phyloP scores from a whole-genome alignment of 495 filamentous ascomycete species.

The Opeltia flavorubescens region DNA sequence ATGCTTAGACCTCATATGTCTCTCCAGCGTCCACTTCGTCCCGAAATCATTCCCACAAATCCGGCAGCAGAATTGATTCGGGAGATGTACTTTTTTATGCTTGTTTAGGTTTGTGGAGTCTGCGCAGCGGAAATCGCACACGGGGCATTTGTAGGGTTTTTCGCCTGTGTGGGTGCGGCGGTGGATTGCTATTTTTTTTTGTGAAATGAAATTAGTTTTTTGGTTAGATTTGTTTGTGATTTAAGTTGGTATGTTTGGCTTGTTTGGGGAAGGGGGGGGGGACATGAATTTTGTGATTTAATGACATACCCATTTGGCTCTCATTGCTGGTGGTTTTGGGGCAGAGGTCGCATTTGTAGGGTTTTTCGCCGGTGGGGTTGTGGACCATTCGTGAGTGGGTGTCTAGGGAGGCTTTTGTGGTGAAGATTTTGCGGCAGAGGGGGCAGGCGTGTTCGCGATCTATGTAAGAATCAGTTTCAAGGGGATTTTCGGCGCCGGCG shows the following conservation, averaged over 20 bases:
- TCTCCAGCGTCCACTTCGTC: conserved; percentile 29
- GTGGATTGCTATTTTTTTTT: conserved; percentile 31
- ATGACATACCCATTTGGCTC: conserved; percentile 1
- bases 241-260: too few relatives aligned
- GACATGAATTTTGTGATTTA: too few relatives aligned
- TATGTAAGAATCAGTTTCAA: too few relatives aligned
- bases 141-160: conserved; percentile 33
- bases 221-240: too few relatives aligned
- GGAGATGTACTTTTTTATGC: conserved; percentile 11
- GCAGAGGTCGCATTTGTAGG: conserved; percentile 26
- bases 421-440: conserved; percentile 34
- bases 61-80: conserved; percentile 5
- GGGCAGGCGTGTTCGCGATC: not conserved
- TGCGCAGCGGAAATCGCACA: conserved; percentile 9
- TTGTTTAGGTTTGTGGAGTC: conserved; percentile 14
- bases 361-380: conserved; percentile 35
- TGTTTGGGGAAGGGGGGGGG: too few relatives aligned
- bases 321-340: not conserved
- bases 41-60: conserved; percentile 9
- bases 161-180: conserved; percentile 36
- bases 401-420: conserved; percentile 21
- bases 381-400: conserved; percentile 35
- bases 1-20: conserved; percentile 33
- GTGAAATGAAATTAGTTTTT: not conserved
- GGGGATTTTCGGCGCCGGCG: too few relatives aligned